phyloP scores from a whole-genome alignment of 345 rosid genomes.

The Syzygium grande region DNA sequence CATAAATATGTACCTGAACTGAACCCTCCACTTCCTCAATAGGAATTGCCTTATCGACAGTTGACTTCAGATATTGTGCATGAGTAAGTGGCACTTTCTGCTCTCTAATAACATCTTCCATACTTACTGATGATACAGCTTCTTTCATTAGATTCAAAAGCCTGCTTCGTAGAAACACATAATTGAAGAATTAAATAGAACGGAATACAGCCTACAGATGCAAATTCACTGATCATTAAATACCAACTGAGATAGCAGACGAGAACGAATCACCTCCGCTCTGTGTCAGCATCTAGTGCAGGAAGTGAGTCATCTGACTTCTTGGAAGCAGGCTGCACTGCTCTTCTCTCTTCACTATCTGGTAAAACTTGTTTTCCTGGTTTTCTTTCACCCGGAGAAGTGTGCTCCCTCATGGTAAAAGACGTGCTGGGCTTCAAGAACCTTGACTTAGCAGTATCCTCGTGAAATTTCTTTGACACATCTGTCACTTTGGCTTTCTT shows the following conservation, averaged over 20 bases:
- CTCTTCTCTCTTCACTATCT: not conserved
- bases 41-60: constrained; percentile 54
- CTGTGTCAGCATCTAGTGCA: constrained; percentile 50
- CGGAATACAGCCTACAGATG: not conserved
- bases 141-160: constrained; percentile 43
- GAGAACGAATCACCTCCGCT: constrained; percentile 44
- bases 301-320: constrained; percentile 21
- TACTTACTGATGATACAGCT: constrained; percentile 40
- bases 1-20: constrained; percentile 49
- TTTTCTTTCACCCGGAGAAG: constrained; percentile 35
- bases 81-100: constrained; percentile 46
- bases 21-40: constrained; percentile 77
- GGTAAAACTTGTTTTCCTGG: constrained; percentile 13
- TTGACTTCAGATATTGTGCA: constrained; percentile 28
- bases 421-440: constrained; percentile 21
- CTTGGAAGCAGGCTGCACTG: constrained; percentile 9
- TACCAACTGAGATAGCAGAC: not conserved
- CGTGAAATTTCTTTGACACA: constrained; percentile 19
- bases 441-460: constrained; percentile 16
- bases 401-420: constrained; percentile 11
- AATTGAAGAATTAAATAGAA: not conserved
- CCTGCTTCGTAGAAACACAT: constrained; percentile 28
- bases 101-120: constrained; percentile 39
- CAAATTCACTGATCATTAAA: not conserved
- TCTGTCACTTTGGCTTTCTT: constrained; percentile 29